Evolutionary conservation across 495 filamentous ascomycete genomes (phyloP).

Genomic region (Diplogelasinospora grovesii): DNA sequence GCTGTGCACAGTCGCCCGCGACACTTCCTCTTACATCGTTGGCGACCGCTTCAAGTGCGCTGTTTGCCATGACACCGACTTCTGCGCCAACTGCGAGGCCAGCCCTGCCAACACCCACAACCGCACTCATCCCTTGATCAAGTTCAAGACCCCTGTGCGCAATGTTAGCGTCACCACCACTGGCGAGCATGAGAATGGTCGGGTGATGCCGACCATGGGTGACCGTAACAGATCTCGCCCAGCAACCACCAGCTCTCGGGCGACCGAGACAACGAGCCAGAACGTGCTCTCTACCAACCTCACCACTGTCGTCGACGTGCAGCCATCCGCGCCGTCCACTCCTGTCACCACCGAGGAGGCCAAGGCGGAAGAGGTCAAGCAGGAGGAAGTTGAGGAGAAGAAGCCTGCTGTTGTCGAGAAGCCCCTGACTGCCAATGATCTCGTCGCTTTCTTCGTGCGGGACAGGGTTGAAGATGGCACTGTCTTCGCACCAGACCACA

Average conservation of each 20-base stretch:
- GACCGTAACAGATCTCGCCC: slow-evolving; percentile 41
- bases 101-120: slow-evolving; percentile 80
- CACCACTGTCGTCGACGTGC: slow-evolving; percentile 65
- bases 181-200: slow-evolving; percentile 62
- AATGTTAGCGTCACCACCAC: slow-evolving; percentile 83
- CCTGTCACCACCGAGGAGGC: slow-evolving; percentile 17
- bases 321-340: slow-evolving; percentile 44
- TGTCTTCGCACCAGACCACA: slow-evolving; percentile 54
- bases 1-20: slow-evolving; percentile 59
- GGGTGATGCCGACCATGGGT: slow-evolving; percentile 57
- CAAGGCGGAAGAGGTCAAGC: slow-evolving; percentile 25
- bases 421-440: slow-evolving; percentile 24
- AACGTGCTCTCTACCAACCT: slow-evolving; percentile 56
- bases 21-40: slow-evolving; percentile 59
- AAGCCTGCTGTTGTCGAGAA: slow-evolving; percentile 20
- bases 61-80: slow-evolving; percentile 92
- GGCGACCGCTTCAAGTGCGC: slow-evolving; percentile 96
- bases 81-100: slow-evolving; percentile 92
- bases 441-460: slow-evolving; percentile 69
- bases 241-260: slow-evolving; percentile 31
- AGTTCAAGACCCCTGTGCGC: slow-evolving; percentile 90
- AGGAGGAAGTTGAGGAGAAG: slow-evolving; percentile 17
- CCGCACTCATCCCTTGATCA: slow-evolving; percentile 89
- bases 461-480: slow-evolving; percentile 77
- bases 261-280: slow-evolving; percentile 45